Conservation (phyloP, 2,329 filamentous ascomycete genomes). For the Cladosporium sp. region DNA sequence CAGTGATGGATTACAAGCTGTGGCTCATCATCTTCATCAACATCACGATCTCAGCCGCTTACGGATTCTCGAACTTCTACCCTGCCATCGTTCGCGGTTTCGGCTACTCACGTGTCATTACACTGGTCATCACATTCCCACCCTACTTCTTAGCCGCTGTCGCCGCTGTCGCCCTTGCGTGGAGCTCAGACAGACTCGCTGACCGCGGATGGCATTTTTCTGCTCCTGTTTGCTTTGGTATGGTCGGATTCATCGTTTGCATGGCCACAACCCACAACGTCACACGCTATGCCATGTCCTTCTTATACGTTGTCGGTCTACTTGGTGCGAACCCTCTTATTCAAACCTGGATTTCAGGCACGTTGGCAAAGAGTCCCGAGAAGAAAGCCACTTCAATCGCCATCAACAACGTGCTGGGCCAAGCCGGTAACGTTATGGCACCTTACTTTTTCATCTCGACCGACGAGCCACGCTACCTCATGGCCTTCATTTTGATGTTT, state of each 20-base stretch:
- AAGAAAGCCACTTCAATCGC: conserved; percentile 46
- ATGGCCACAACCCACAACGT: conserved; percentile 4
- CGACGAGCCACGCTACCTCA: conserved; percentile 6
- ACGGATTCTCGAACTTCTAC: conserved; percentile 32
- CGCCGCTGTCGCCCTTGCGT: conserved; percentile 26
- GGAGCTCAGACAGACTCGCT: conserved; percentile 35
- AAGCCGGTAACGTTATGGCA: conserved; percentile 2
- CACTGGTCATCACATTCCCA: conserved; percentile 33
- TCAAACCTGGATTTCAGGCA: conserved; percentile 33
- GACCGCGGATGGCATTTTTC: conserved; percentile 35
- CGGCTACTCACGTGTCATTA: conserved; percentile 61
- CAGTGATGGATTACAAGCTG: conserved; percentile 35
- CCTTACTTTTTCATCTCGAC: conserved; percentile 2
- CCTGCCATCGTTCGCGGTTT: conserved; percentile 54
- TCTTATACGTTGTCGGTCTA: conserved; percentile 31
- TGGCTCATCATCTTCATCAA: conserved; percentile 39
- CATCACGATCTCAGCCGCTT: conserved; percentile 31
- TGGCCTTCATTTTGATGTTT: conserved; percentile 9
- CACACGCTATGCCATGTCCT: conserved; percentile 26
- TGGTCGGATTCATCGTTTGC: conserved; percentile 10
- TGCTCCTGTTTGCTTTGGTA: background rate
- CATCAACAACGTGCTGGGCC: conserved; percentile 40
- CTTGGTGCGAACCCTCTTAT: conserved; percentile 35
- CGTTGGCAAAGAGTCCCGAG: conserved; percentile 34
- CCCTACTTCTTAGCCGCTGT: conserved; percentile 23